Conservation (phyloP, 2,329 filamentous ascomycete genomes). For the Trichophyton verrucosum region DNA sequence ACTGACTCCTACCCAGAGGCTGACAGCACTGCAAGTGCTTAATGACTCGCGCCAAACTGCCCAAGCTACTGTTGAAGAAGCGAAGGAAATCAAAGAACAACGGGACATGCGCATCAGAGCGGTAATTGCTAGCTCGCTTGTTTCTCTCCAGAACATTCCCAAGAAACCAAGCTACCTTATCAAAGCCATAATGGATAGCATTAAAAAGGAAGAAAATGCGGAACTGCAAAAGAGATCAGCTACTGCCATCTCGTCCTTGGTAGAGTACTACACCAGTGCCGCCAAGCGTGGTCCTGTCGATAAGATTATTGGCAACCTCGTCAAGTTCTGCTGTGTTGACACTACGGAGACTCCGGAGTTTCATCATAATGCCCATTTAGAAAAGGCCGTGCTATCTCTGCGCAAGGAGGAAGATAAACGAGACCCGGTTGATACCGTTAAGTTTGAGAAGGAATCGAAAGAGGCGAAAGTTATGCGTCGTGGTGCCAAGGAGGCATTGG, state of each 20-base stretch:
- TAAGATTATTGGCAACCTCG: conserved; percentile 88
- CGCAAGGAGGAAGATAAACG: conserved; percentile 94
- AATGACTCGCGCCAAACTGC: conserved; percentile 63
- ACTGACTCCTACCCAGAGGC: conserved; percentile 75
- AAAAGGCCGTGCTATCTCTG: conserved; percentile 74
- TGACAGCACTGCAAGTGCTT: conserved; percentile 69
- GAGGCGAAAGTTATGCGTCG: conserved; percentile 81
- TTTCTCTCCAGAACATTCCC: conserved; percentile 74
- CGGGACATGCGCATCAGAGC: conserved; percentile 79
- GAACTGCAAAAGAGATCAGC: conserved; percentile 81
- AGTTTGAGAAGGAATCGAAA: conserved; percentile 79
- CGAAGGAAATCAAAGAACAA: conserved; percentile 62
- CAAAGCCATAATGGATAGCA: conserved; percentile 95
- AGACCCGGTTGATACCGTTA: conserved; percentile 80
- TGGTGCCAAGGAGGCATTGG: conserved; percentile 85
- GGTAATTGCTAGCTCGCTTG: conserved; percentile 72
- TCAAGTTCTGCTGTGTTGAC: conserved; percentile 96
- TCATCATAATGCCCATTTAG: conserved; percentile 64
- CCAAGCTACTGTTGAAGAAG: conserved; percentile 62
- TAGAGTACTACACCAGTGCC: conserved; percentile 71
- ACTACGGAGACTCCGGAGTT: conserved; percentile 97
- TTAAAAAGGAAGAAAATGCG: conserved; percentile 86
- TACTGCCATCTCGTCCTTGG: conserved; percentile 66
- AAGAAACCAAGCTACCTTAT: conserved; percentile 91
- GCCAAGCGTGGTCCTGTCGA: conserved; percentile 77